Conservation (phyloP, 2,329 filamentous ascomycete genomes). For the Penicillium thymicola region DNA sequence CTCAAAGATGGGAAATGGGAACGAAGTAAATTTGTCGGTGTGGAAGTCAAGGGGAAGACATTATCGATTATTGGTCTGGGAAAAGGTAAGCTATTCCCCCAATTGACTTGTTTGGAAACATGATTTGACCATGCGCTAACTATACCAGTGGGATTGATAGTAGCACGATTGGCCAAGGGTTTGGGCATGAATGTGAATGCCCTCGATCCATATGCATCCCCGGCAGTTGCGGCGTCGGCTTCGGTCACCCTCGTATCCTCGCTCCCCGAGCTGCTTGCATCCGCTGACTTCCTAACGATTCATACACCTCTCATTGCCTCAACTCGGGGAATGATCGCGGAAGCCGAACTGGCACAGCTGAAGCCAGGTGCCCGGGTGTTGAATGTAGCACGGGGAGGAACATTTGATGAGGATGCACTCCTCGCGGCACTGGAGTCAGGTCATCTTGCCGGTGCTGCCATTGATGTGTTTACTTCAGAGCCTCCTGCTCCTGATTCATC, state of each 20-base stretch:
- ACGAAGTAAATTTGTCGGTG: constrained; percentile 67
- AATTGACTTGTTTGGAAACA: neutral
- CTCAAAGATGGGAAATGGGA: constrained; percentile 74
- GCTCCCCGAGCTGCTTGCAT: constrained; percentile 60
- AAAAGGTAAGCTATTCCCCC: constrained; percentile 53
- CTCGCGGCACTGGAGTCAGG: constrained; percentile 67
- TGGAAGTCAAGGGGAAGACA: constrained; percentile 74
- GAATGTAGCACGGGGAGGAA: constrained; percentile 76
- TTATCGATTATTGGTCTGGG: constrained; percentile 74
- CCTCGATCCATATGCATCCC: constrained; percentile 73
- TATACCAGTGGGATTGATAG: constrained; percentile 64
- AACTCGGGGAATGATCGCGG: constrained; percentile 70
- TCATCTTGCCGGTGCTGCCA: constrained; percentile 70
- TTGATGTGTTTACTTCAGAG: constrained; percentile 77
- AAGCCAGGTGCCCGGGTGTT: constrained; percentile 70
- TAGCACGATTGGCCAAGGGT: constrained; percentile 74
- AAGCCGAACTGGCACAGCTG: constrained; percentile 66
- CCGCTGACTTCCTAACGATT: constrained; percentile 73
- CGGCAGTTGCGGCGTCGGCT: constrained; percentile 65
- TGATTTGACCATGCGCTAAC: neutral
- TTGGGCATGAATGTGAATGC: constrained; percentile 73
- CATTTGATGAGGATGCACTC: constrained; percentile 73
- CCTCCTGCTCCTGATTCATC: constrained; percentile 62
- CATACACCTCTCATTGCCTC: constrained; percentile 77
- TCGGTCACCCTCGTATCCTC: constrained; percentile 62